phyloP scores from a whole-genome alignment of 2,329 filamentous ascomycete species.

The Pseudogymnoascus sp. region DNA sequence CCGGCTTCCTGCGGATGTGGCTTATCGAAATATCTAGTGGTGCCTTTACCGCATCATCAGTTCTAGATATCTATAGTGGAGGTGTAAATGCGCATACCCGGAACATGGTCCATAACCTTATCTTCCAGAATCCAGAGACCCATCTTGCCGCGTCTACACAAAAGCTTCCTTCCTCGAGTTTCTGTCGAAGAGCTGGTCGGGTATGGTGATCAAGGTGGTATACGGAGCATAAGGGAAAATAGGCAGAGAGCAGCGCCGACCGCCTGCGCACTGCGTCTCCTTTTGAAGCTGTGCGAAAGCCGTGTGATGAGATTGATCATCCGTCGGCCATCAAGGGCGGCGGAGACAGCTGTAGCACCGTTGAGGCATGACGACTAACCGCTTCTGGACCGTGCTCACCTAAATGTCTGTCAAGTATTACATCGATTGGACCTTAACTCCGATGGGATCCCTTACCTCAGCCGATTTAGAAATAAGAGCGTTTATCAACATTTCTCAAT shows the following conservation, averaged over 20 bases:
- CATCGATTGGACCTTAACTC: background rate
- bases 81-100: conserved; percentile 48
- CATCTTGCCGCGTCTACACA: conserved; percentile 39
- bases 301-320: conserved; percentile 1
- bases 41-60: conserved; percentile 38
- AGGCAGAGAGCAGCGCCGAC: conserved; percentile 10
- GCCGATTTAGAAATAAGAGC: background rate
- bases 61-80: background rate
- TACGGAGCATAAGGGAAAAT: background rate
- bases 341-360: conserved; percentile 1
- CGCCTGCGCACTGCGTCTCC: background rate
- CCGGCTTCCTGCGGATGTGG: conserved; percentile 41
- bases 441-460: background rate
- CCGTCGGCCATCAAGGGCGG: background rate
- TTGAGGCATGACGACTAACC: background rate
- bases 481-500: background rate
- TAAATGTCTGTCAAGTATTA: background rate
- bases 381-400: conserved; percentile 2
- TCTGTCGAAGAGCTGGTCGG: conserved; percentile 12
- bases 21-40: conserved; percentile 59
- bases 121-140: conserved; percentile 70
- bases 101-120: conserved; percentile 60
- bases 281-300: conserved; percentile 4
- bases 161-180: background rate
- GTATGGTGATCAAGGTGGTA: conserved; percentile 6